Evolutionary conservation across 1,284 basidiomycete species (phyloP).

Genomic region (Papiliotrema nemorosa): DNA sequence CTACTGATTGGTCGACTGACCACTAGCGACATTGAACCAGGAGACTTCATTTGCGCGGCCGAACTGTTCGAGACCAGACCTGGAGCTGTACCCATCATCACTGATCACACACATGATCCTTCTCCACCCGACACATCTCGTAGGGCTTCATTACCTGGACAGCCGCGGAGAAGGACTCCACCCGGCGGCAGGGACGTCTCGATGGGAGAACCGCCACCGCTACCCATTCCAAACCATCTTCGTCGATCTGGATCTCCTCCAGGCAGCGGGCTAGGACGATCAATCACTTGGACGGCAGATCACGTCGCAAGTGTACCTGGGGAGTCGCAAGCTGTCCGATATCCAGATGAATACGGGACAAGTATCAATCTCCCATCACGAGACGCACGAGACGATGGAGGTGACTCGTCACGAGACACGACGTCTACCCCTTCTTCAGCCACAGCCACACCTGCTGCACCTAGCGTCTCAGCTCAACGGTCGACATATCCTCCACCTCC

Average conservation of each 20-base stretch:
- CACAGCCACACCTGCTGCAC: neutral
- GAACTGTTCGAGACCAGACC: conserved; percentile 9
- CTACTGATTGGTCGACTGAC: neutral
- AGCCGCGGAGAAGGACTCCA: neutral
- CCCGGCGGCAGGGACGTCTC: too few species aligned
- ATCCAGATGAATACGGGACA: neutral
- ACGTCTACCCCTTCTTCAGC: neutral
- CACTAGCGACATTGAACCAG: conserved; percentile 21
- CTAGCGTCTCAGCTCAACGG: neutral
- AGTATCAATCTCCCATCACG: neutral
- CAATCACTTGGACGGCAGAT: too few species aligned
- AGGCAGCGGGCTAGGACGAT: too few species aligned
- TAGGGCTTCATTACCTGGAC: neutral
- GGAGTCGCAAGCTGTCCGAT: too few species aligned
- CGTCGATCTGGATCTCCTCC: too few species aligned
- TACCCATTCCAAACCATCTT: neutral
- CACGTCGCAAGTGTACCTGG: too few species aligned
- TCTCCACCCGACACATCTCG: neutral
- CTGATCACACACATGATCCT: neutral
- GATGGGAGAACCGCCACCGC: neutral
- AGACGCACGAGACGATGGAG: too few species aligned
- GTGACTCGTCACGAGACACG: neutral
- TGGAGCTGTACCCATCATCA: neutral
- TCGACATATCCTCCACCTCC: too few species aligned
- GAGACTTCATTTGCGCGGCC: conserved; percentile 25